phyloP scores from a whole-genome alignment of 2,329 filamentous ascomycete species.

The Boeremia exigua region DNA sequence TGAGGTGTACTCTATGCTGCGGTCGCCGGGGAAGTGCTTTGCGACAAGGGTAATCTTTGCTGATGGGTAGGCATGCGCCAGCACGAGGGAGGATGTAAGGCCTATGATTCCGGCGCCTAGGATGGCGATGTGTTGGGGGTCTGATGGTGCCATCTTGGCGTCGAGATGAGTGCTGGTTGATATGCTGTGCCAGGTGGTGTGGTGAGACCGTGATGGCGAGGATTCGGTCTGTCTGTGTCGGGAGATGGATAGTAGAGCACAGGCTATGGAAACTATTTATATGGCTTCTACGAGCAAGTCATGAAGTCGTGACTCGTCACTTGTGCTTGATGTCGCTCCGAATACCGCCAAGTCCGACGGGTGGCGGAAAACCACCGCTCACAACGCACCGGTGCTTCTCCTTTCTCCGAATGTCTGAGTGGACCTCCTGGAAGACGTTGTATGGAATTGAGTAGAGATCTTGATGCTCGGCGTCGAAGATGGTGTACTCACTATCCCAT shows the following conservation, averaged over 20 bases:
- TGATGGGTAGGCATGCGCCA: constrained; percentile 60
- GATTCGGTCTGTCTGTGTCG: background rate
- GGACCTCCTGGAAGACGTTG: too few species aligned
- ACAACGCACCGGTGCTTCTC: background rate
- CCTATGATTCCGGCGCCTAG: constrained; percentile 68
- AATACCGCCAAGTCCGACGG: constrained; percentile 14
- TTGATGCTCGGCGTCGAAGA: background rate
- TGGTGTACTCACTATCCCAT: background rate
- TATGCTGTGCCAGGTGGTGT: background rate
- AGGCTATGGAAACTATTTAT: background rate
- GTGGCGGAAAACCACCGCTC: constrained; percentile 2
- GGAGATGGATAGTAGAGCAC: background rate
- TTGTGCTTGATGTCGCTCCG: constrained; percentile 1
- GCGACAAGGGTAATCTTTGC: constrained; percentile 74
- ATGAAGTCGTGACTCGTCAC: background rate
- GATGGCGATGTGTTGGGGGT: constrained; percentile 31
- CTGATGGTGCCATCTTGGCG: constrained; percentile 19
- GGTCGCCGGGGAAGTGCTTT: constrained; percentile 93
- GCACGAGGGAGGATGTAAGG: constrained; percentile 67
- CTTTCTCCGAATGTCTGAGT: background rate
- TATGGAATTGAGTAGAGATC: too few species aligned
- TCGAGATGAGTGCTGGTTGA: background rate
- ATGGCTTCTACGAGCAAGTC: background rate
- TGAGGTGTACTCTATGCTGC: constrained; percentile 87
- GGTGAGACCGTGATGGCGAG: background rate